Percentiles rank a stretch among this genome's conserved stretches.
phyloP scores from a whole-genome alignment of 352 stramenopile species.

The Phytophthora lateralis region DNA sequence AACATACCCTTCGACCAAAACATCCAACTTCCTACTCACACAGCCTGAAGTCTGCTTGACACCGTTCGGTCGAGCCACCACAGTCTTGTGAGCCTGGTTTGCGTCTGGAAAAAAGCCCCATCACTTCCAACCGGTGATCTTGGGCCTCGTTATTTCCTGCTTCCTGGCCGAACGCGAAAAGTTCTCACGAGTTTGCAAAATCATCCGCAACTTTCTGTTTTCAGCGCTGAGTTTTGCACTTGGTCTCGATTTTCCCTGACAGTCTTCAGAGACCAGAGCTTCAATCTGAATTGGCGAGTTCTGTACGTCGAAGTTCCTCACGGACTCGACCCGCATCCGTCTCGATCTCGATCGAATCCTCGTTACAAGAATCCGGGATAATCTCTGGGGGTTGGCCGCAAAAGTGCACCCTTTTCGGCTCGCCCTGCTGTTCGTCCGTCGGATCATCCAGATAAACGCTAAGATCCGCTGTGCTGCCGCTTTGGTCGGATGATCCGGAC shows the following conservation, averaged over 20 bases:
- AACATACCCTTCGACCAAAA: slow-evolving; percentile 13
- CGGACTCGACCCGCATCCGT: slow-evolving; percentile 22
- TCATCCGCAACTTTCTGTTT: background rate
- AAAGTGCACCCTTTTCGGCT: slow-evolving; percentile 61
- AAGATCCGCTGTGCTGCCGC: slow-evolving; percentile 49
- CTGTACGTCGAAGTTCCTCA: slow-evolving; percentile 34
- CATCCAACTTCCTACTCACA: slow-evolving; percentile 17
- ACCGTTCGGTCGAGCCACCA: background rate
- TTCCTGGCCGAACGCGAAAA: background rate
- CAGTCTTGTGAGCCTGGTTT: background rate
- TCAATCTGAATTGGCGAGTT: slow-evolving; percentile 40
- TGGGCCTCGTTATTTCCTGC: background rate
- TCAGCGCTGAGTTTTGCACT: background rate
- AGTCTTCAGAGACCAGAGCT: slow-evolving; percentile 1
- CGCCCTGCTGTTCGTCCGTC: slow-evolving; percentile 37
- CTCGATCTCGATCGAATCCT: slow-evolving; percentile 23
- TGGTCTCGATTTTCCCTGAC: background rate
- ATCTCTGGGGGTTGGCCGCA: slow-evolving; percentile 45
- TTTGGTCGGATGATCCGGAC: slow-evolving; percentile 52
- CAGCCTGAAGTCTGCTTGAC: background rate
- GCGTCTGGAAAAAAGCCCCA: slow-evolving; percentile 5
- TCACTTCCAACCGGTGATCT: slow-evolving; percentile 38
- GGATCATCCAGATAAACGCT: slow-evolving; percentile 43
- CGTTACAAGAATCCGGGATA: slow-evolving; percentile 37
- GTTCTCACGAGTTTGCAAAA: background rate